Conservation (phyloP, 2,329 filamentous ascomycete genomes). For the Zelopaecilomyces penicillatus region DNA sequence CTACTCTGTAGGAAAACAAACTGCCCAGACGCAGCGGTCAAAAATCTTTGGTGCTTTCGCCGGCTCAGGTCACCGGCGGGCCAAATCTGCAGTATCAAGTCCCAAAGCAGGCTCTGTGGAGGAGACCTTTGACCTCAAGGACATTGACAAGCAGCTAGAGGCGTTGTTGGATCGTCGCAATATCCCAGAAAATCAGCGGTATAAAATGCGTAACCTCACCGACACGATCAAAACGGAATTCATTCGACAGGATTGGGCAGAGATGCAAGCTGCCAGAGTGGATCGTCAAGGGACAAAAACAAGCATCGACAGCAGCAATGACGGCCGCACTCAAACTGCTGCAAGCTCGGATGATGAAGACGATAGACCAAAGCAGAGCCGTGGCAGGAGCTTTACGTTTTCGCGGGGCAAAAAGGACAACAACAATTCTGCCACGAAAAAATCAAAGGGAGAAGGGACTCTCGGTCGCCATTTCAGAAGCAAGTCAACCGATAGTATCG, state of each 20-base stretch:
- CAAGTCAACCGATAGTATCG: slow-evolving; percentile 64
- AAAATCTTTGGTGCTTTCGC: slow-evolving; percentile 31
- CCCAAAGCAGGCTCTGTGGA: slow-evolving; percentile 30
- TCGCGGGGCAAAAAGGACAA: slow-evolving; percentile 56
- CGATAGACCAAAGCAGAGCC: slow-evolving; percentile 42
- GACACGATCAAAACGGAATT: slow-evolving; percentile 93
- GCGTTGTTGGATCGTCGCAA: slow-evolving; percentile 74
- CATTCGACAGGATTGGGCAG: slow-evolving; percentile 78
- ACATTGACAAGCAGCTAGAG: slow-evolving; percentile 51
- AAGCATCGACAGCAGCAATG: slow-evolving; percentile 32
- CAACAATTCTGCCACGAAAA: slow-evolving; percentile 59
- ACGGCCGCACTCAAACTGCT: slow-evolving; percentile 20
- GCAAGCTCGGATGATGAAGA: slow-evolving; percentile 34
- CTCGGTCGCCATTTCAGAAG: slow-evolving; percentile 57
- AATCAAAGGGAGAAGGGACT: slow-evolving; percentile 58
- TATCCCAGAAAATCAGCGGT: slow-evolving; percentile 86
- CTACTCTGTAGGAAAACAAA: slow-evolving; percentile 4
- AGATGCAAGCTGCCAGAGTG: slow-evolving; percentile 47
- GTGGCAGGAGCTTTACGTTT: slow-evolving; percentile 62
- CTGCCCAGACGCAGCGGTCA: slow-evolving; percentile 15
- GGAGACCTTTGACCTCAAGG: slow-evolving; percentile 39
- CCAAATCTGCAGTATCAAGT: slow-evolving; percentile 12
- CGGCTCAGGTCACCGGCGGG: slow-evolving; percentile 16
- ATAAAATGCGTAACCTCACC: slow-evolving; percentile 87
- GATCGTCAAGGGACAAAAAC: slow-evolving; percentile 36